Evolutionary conservation across 2,329 filamentous ascomycete species (phyloP), one percentile per base, ranked within the genome.

Genomic region (Microsporum audouinii): DNA sequence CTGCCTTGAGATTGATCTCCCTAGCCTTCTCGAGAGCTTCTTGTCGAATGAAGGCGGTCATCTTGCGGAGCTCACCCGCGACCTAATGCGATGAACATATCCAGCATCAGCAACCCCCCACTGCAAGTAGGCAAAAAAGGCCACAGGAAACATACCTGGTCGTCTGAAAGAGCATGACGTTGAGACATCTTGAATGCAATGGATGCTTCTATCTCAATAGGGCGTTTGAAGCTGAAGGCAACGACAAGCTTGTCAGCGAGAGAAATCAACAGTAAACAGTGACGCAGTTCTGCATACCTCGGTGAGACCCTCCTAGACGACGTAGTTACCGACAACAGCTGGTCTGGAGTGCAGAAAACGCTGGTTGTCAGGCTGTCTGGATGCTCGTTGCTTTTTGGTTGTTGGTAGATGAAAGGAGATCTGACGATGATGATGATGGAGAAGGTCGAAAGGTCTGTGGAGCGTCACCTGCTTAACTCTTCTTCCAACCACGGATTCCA

Each of bases 21-120:
- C 88, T 88, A 70, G 91, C 91, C 79, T 99, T 99, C 76, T 99
- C 94, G 72, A 88, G 84, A 63, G 94, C 94, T 80, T 99, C 94
- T 80, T 97, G 94, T 77, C 91, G 89, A 85, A 99, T 99, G 84
- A 99, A 99, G 74, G 91, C 92, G 63, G 94, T 97, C 94, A 99
- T 99, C 85, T 99, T 99, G 83, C 89, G 91, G 78, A 99, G 89
- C 85, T 99, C 94, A 79, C 89, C 87, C 79, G 89, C 87, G 83
- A 99, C 94, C 91, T 97, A 62, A 51, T 62, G 61, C 65, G 63
- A 61, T 65, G 41, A 14, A 39, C n/a, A 5, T 8, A 41, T 14
- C 31, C 12, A 27, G 7, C 33, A 33, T 57, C 55, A 57, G 57
- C 41, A 23, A 14, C 39, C 2, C 23, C 6, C 14, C 41, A 51